These are phyloP conservation scores for Epithele typhae DNA, from an alignment of 768 basidiomycete species.

Conservation along the genomic window DNA sequence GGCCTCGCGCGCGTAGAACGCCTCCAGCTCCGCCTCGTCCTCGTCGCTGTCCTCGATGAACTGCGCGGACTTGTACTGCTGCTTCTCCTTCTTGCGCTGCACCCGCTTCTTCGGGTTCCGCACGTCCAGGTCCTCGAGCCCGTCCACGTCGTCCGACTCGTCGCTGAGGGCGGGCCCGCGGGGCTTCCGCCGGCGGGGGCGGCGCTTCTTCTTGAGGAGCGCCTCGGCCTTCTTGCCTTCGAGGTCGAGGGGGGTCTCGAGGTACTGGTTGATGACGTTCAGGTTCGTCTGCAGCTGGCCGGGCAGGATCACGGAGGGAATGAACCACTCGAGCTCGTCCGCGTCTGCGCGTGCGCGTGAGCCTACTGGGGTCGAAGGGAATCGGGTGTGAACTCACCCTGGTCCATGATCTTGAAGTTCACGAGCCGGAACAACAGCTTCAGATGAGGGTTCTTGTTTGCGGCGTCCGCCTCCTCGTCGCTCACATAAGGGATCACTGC, in stretches of 20 bases:
- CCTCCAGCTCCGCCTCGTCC: slow-evolving; percentile 75
- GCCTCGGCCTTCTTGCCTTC: slow-evolving; percentile 72
- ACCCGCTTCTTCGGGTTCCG: slow-evolving; percentile 29
- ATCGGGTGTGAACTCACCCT: slow-evolving; percentile 41
- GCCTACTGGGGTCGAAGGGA: no score
- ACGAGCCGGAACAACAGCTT: slow-evolving; percentile 83
- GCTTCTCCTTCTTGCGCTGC: slow-evolving; percentile 61
- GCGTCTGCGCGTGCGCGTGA: slow-evolving; percentile 37
- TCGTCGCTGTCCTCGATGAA: slow-evolving; percentile 91
- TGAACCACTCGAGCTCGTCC: slow-evolving; percentile 79
- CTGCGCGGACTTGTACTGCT: slow-evolving; percentile 82
- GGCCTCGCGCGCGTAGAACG: slow-evolving; percentile 77
- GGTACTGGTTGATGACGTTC: slow-evolving; percentile 78
- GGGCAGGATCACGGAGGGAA: slow-evolving; percentile 69
- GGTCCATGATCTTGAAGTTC: slow-evolving; percentile 61
- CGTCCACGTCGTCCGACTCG: slow-evolving; percentile 34
- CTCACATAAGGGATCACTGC: slow-evolving; percentile 73
- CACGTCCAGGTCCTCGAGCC: slow-evolving; percentile 31
- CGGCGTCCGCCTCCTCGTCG: slow-evolving; percentile 73
- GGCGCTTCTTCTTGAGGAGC: slow-evolving; percentile 61
- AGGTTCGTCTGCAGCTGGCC: slow-evolving; percentile 63
- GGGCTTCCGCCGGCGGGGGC: slow-evolving; percentile 45
- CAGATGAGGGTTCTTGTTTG: slow-evolving; percentile 71
- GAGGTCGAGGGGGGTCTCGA: slow-evolving; percentile 76
- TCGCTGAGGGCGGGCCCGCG: slow-evolving; percentile 44